These are phyloP conservation scores for Sclerotinia subarctica DNA, from an alignment of 2,329 filamentous ascomycete genomes.

Conservation along the genomic window DNA sequence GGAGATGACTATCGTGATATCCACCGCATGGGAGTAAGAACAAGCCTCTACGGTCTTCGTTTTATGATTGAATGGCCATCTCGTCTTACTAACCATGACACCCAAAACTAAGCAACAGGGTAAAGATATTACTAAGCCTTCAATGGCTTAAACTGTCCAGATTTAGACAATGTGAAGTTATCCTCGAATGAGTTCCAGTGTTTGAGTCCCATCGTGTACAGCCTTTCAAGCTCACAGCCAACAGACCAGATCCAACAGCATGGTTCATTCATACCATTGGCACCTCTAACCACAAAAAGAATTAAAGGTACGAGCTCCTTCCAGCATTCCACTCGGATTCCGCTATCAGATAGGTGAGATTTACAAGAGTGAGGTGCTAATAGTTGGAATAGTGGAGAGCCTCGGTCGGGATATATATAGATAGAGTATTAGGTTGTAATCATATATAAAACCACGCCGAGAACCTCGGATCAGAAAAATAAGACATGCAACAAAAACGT, in stretches of 20 bases:
- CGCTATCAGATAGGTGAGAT: background rate
- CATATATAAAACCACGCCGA: background rate
- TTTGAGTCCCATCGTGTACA: background rate
- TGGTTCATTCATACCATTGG: background rate
- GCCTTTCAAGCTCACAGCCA: background rate
- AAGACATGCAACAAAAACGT: constrained; percentile 1
- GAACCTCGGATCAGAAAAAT: constrained; percentile 6
- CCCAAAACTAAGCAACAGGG: background rate
- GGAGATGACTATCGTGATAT: background rate
- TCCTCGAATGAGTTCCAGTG: background rate
- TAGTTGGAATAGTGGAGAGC: constrained; percentile 3
- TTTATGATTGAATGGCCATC: background rate
- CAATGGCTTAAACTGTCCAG: background rate
- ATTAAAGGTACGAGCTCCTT: background rate
- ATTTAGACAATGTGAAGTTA: background rate
- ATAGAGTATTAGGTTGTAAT: constrained; percentile 1
- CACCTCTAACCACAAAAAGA: background rate
- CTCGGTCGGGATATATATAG: background rate
- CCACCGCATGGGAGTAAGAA: background rate
- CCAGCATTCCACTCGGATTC: background rate
- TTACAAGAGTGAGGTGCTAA: background rate
- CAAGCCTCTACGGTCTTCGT: background rate
- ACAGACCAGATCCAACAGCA: background rate
- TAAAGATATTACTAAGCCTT: background rate
- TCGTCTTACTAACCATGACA: background rate